Percentiles rank a stretch among this genome's conserved stretches.
Conservation (phyloP, 352 stramenopile genomes). For the Phytophthora niederhauseri region DNA sequence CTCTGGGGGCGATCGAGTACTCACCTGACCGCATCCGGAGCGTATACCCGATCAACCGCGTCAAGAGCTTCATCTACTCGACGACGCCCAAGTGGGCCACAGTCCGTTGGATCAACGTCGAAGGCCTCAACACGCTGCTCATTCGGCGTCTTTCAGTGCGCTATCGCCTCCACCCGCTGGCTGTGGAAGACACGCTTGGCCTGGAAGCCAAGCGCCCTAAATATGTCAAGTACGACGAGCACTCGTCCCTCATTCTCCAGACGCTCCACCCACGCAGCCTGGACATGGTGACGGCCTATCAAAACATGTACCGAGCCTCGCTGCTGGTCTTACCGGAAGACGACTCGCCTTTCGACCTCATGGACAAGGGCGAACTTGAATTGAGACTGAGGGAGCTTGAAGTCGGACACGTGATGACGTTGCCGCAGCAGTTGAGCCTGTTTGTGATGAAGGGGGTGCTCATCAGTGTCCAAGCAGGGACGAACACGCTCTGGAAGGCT, state of each 20-base stretch:
- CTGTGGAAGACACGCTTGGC: constrained; percentile 63
- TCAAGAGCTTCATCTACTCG: constrained; percentile 84
- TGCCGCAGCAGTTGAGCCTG: background rate
- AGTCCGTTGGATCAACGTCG: constrained; percentile 64
- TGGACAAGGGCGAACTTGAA: constrained; percentile 57
- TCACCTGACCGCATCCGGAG: constrained; percentile 65
- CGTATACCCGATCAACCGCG: constrained; percentile 56
- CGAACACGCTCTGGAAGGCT: background rate
- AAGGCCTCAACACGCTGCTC: constrained; percentile 50
- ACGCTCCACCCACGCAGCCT: constrained; percentile 50
- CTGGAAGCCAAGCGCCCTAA: constrained; percentile 72
- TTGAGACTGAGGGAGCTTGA: constrained; percentile 46
- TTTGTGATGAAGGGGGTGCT: constrained; percentile 1
- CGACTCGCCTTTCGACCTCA: constrained; percentile 47
- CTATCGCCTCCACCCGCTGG: constrained; percentile 74
- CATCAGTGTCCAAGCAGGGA: background rate
- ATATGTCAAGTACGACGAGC: constrained; percentile 81
- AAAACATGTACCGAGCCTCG: constrained; percentile 60
- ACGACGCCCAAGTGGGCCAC: constrained; percentile 40
- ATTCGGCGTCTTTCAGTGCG: constrained; percentile 72
- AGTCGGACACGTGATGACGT: constrained; percentile 16
- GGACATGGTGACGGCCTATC: constrained; percentile 51
- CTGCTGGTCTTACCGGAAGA: constrained; percentile 45
- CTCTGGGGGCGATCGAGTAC: constrained; percentile 69
- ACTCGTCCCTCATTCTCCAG: constrained; percentile 68